phyloP scores from a whole-genome alignment of 306 rosid species.

The Acacia confusa region DNA sequence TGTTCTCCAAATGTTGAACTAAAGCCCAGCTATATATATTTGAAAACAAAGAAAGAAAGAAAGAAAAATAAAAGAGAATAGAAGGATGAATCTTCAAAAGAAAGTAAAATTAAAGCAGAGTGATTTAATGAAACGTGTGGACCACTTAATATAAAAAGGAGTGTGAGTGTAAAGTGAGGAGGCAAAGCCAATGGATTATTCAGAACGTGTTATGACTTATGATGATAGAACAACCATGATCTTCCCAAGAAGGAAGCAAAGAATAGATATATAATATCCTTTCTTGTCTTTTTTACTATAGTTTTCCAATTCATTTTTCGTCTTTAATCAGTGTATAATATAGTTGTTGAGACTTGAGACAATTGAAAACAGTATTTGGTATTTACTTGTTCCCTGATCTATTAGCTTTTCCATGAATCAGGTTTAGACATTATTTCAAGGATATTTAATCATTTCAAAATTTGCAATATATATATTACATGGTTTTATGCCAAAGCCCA shows the following conservation, averaged over 20 bases:
- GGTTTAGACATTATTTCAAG: too few relatives aligned
- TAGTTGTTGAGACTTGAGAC: too few relatives aligned
- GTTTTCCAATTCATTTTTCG: too few relatives aligned
- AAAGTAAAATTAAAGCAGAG: background rate
- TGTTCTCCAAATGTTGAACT: background rate
- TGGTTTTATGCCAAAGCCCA: too few relatives aligned
- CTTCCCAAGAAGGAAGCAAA: conserved; percentile 39
- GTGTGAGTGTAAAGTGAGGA: conserved; percentile 18
- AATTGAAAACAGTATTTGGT: too few relatives aligned
- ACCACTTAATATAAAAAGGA: conserved; percentile 17
- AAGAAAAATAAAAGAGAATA: too few relatives aligned
- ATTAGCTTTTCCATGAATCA: too few relatives aligned
- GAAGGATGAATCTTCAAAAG: background rate
- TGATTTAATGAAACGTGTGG: conserved; percentile 18
- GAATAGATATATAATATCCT: conserved; percentile 47
- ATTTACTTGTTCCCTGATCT: too few relatives aligned
- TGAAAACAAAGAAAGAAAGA: background rate
- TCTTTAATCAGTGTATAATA: too few relatives aligned
- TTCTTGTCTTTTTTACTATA: too few relatives aligned
- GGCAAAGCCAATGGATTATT: conserved; percentile 34
- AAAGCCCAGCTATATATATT: background rate
- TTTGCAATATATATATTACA: too few relatives aligned
- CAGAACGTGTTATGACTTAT: conserved; percentile 30
- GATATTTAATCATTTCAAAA: too few relatives aligned
- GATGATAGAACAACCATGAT: conserved; percentile 60